Conservation (phyloP, 225 moss, liverwort and hornwort species). For the Physcomitrium patens region DNA sequence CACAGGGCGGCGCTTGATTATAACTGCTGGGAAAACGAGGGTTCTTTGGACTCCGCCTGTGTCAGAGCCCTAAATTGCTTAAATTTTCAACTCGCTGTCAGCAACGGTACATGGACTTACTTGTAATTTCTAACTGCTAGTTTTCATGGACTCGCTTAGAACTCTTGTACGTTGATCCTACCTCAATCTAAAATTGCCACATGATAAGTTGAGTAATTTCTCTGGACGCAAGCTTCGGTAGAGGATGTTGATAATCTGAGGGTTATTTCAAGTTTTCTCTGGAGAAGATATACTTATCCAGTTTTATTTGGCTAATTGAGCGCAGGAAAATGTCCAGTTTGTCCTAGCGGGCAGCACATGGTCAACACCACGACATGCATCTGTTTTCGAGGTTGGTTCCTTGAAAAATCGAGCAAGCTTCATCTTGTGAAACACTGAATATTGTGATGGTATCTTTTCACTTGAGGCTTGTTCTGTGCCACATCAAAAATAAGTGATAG, state of each 20-base stretch:
- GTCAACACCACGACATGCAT: slow-evolving; percentile 45
- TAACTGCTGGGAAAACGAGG: slow-evolving; percentile 46
- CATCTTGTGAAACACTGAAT: background rate
- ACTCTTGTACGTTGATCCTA: background rate
- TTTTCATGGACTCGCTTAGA: too few species aligned
- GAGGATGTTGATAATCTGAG: background rate
- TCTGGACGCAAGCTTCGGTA: too few species aligned
- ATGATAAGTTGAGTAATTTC: too few species aligned
- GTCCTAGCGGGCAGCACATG: slow-evolving; percentile 42
- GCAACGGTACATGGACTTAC: slow-evolving; percentile 26
- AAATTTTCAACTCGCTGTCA: slow-evolving; percentile 39
- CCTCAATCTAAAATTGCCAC: background rate
- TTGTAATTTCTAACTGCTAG: background rate
- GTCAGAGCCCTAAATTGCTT: slow-evolving; percentile 38
- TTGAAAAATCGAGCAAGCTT: background rate
- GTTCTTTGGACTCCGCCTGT: slow-evolving; percentile 38
- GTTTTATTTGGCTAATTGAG: background rate
- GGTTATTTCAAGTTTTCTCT: background rate
- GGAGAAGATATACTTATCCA: background rate
- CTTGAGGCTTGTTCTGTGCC: background rate
- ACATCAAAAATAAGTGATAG: background rate
- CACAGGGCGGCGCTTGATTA: slow-evolving; percentile 38
- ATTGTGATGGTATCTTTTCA: background rate
- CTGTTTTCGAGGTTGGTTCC: slow-evolving; percentile 41
- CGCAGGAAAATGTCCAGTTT: slow-evolving; percentile 48